phyloP scores from a whole-genome alignment of 2,329 filamentous ascomycete genomes.

The Phyllosticta citriasiana region DNA sequence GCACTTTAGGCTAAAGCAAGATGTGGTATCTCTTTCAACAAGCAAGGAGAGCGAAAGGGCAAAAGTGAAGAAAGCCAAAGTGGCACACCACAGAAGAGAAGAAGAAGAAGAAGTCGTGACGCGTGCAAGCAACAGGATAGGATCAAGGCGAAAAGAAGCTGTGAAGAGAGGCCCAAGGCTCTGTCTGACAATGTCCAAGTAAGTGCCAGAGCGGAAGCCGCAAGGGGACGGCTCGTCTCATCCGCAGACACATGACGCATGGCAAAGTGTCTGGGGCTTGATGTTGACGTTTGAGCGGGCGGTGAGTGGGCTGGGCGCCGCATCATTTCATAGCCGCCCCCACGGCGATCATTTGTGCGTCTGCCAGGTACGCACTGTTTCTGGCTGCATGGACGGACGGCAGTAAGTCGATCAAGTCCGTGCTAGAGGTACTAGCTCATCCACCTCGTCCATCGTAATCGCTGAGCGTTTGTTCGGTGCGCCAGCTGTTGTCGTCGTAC shows the following conservation, averaged over 20 bases:
- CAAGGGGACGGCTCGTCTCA: not conserved
- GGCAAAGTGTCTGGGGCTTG: not conserved
- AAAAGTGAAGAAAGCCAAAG: not conserved
- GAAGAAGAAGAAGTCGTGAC: not conserved
- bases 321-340: not conserved
- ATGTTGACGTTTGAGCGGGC: not conserved
- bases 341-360: not conserved
- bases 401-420: not conserved
- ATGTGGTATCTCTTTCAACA: not conserved
- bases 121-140: not conserved
- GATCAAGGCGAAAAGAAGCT: not conserved
- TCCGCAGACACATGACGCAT: not conserved
- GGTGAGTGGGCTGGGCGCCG: not conserved
- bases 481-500: constrained; percentile 51
- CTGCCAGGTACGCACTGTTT: not conserved
- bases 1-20: not conserved
- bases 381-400: not conserved
- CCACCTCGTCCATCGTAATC: constrained; percentile 6
- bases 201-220: not conserved
- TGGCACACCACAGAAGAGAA: not conserved
- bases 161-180: not conserved
- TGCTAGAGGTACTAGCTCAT: not conserved
- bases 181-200: not conserved
- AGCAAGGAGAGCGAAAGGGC: not conserved
- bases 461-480: constrained; percentile 2